Evolutionary conservation across 176 grass and related monocot species (phyloP).

Genomic region (Oropetium thomaeum): DNA sequence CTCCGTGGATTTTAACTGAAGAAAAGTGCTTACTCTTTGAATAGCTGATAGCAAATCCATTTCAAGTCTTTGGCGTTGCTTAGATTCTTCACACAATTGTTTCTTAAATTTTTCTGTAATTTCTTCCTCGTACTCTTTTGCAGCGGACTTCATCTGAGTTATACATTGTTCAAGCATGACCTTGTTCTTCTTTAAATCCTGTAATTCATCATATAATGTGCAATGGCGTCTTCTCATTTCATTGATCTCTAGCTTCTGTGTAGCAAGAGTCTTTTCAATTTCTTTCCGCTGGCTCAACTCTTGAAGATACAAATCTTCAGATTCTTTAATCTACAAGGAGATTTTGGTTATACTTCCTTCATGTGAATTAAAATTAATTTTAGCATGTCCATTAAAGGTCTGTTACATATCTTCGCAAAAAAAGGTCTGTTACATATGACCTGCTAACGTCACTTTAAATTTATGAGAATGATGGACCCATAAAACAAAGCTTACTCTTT

Average conservation of each 20-base stretch:
- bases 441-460: no score
- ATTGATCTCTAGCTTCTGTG: slow-evolving; percentile 32
- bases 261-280: slow-evolving; percentile 18
- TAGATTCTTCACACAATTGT: slow-evolving; percentile 24
- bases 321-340: slow-evolving; percentile 21
- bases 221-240: slow-evolving; percentile 22
- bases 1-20: neutral
- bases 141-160: slow-evolving; percentile 24
- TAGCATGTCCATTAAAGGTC: neutral
- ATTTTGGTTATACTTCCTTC: slow-evolving; percentile 7
- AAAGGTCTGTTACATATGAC: neutral
- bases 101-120: slow-evolving; percentile 28
- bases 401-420: no score
- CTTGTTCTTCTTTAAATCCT: slow-evolving; percentile 23
- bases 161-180: slow-evolving; percentile 26
- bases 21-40: slow-evolving; percentile 29
- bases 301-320: slow-evolving; percentile 24
- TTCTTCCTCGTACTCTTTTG: slow-evolving; percentile 21
- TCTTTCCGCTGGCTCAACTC: slow-evolving; percentile 27
- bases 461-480: neutral
- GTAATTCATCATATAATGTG: slow-evolving; percentile 24
- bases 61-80: slow-evolving; percentile 15
- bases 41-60: slow-evolving; percentile 27
- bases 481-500: slow-evolving; percentile 47
- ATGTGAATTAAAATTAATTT: slow-evolving; percentile 21